Evolutionary conservation across 495 filamentous ascomycete genomes (phyloP).

Genomic region (Penicillium longicatenatum): DNA sequence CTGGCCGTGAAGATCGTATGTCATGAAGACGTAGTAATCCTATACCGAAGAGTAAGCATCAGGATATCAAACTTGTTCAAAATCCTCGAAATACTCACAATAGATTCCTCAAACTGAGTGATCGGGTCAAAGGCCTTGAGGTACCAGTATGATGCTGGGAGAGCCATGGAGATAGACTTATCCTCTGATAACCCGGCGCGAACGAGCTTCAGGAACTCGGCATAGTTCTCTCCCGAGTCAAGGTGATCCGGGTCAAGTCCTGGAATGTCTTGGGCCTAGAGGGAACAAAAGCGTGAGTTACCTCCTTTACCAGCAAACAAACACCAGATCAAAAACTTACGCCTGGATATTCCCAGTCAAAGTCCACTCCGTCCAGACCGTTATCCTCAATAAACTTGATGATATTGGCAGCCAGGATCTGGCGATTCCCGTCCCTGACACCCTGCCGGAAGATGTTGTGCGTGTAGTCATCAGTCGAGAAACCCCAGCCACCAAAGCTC

Average conservation of each 20-base stretch:
- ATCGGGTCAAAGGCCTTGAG: constrained; percentile 33
- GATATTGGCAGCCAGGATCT: constrained; percentile 32
- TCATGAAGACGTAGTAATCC: constrained; percentile 42
- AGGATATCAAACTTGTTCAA: constrained; percentile 3
- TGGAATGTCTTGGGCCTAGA: constrained; percentile 36
- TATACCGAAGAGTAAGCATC: too few species aligned
- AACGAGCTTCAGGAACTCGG: constrained; percentile 23
- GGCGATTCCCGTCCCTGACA: constrained; percentile 17
- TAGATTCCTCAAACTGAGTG: constrained; percentile 28
- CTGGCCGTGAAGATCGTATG: constrained; percentile 37
- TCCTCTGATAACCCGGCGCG: not conserved
- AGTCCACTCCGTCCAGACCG: constrained; percentile 22
- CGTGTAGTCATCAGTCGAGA: constrained; percentile 28
- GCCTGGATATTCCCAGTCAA: constrained; percentile 41
- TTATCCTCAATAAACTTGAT: constrained; percentile 27
- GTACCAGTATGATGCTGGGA: constrained; percentile 35
- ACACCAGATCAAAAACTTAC: not conserved
- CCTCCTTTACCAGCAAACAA: not conserved
- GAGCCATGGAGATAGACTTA: constrained; percentile 20
- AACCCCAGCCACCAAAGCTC: constrained; percentile 41
- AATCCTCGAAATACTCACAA: too few species aligned
- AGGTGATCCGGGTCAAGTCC: constrained; percentile 31
- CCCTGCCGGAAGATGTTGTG: constrained; percentile 37
- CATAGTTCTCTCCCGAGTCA: constrained; percentile 35
- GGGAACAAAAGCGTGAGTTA: not conserved